Conservation (phyloP, 768 basidiomycete species). For the Termitomyces titanicus region DNA sequence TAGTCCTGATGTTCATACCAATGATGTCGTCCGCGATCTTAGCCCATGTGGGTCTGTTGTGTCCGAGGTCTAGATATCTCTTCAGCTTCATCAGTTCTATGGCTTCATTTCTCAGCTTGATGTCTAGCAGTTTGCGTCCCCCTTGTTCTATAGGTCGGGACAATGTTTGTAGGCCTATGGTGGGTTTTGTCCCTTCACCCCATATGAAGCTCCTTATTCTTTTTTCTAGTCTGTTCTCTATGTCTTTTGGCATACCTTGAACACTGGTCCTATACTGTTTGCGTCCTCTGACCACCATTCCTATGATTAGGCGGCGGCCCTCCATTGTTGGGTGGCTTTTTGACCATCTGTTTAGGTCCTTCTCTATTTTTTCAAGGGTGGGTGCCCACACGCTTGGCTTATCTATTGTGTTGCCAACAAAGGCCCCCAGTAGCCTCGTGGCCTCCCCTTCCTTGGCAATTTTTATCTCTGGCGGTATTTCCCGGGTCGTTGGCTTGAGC, state of each 20-base stretch:
- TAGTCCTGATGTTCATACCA: no score
- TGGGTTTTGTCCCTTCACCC: neutral
- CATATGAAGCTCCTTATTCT: no score
- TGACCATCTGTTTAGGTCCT: conserved; percentile 16
- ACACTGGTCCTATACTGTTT: neutral
- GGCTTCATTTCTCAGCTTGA: neutral
- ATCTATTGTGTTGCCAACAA: conserved; percentile 24
- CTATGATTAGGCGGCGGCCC: conserved; percentile 10
- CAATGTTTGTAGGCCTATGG: neutral
- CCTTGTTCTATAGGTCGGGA: neutral
- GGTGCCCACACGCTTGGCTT: conserved; percentile 22
- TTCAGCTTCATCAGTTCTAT: neutral
- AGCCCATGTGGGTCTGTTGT: neutral
- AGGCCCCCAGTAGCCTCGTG: conserved; percentile 27
- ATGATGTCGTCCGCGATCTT: neutral
- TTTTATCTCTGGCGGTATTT: conserved; percentile 17
- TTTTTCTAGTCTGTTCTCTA: neutral
- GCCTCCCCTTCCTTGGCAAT: conserved; percentile 25
- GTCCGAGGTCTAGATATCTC: neutral
- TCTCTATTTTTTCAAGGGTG: conserved; percentile 22
- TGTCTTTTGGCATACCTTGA: neutral
- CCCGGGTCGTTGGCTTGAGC: no score
- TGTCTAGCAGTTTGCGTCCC: neutral
- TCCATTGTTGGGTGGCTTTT: conserved; percentile 9
- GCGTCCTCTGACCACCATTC: conserved; percentile 11